Conservation (phyloP, 495 filamentous ascomycete genomes). For the Annulohypoxylon bovei region DNA sequence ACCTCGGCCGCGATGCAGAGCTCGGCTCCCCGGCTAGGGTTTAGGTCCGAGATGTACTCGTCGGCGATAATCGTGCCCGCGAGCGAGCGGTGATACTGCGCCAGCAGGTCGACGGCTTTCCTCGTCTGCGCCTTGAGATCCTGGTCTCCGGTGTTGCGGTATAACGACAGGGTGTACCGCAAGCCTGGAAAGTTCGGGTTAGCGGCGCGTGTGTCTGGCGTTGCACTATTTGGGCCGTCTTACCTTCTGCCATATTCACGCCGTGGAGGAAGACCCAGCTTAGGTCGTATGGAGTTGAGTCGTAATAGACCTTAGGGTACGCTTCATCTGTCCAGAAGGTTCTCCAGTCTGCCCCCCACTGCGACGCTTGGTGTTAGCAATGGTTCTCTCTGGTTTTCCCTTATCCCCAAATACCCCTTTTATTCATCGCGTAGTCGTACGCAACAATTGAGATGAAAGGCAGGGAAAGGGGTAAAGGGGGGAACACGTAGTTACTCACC, state of each 20-base stretch:
- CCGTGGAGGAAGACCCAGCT: conserved; percentile 45
- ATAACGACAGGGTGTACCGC: conserved; percentile 38
- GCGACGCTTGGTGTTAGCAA: not conserved
- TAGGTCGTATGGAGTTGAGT: conserved; percentile 24
- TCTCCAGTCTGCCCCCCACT: conserved; percentile 39
- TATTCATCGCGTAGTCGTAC: not conserved
- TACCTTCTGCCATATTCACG: conserved; percentile 49
- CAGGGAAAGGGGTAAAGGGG: too few relatives aligned
- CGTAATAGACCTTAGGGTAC: conserved; percentile 31
- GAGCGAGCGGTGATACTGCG: conserved; percentile 44
- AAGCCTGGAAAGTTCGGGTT: conserved; percentile 10
- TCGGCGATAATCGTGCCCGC: conserved; percentile 46
- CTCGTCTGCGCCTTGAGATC: conserved; percentile 35
- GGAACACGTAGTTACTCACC: conserved; percentile 10
- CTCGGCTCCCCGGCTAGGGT: conserved; percentile 46
- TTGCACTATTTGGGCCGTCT: not conserved
- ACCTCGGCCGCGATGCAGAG: conserved; percentile 50
- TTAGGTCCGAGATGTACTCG: conserved; percentile 43
- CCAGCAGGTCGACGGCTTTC: conserved; percentile 45
- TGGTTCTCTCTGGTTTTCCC: too few relatives aligned
- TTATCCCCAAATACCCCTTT: not conserved
- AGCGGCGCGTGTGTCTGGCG: too few relatives aligned
- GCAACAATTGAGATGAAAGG: not conserved
- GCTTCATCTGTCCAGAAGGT: conserved; percentile 31
- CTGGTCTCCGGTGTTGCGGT: conserved; percentile 42